Base-by-base conservation (phyloP, 2,329 filamentous ascomycete genomes). In the Drechslera avenae region DNA sequence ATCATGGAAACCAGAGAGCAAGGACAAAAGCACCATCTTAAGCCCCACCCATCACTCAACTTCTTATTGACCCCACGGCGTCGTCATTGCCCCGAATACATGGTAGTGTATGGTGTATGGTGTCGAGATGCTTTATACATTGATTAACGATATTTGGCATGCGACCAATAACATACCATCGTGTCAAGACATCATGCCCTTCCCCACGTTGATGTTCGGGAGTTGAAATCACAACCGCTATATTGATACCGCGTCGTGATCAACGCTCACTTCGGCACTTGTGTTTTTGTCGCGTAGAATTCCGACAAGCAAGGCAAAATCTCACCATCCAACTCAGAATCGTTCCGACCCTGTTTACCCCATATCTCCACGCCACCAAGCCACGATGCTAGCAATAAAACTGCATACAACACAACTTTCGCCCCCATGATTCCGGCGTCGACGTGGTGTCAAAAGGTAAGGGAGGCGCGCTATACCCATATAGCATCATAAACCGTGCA, bases 241-340 rank as follows among this genome's bases (percentile, higher is more conserved):
- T 12, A 31, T 19, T 39, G 33, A 23, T 41, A 37, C 14, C 16
- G 14, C 39, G 17, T 28, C 17, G 9, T 17, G 30, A 52, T 46
- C 28, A 39, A 51, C 26, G 19, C 17, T 14, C 8, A 55, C 17
- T 34, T 49, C 44, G 49, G 52, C 44, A 55, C 40, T 55, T 55
- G 31, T 16, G 8, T 26, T 16, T 44, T n/a, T n/a, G n/a, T n/a
- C 18, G 40, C 21, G 13, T 42, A 46, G 33, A 42, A 36, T 23
- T 52, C 52, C 35, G 36, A 42, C 28, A 45, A 17, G 26, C 18
- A 32, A 36, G 44, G 52, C 40, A 49, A 2, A 23, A n/a, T n/a
- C n/a, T n/a, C n/a, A n/a, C n/a, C n/a, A n/a, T n/a, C n/a, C n/a
- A n/a, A n/a, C n/a, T n/a, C n/a, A n/a, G n/a, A n/a, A n/a, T n/a